phyloP scores from a whole-genome alignment of 2,329 filamentous ascomycete species.

The Colletotrichum echinochloae region DNA sequence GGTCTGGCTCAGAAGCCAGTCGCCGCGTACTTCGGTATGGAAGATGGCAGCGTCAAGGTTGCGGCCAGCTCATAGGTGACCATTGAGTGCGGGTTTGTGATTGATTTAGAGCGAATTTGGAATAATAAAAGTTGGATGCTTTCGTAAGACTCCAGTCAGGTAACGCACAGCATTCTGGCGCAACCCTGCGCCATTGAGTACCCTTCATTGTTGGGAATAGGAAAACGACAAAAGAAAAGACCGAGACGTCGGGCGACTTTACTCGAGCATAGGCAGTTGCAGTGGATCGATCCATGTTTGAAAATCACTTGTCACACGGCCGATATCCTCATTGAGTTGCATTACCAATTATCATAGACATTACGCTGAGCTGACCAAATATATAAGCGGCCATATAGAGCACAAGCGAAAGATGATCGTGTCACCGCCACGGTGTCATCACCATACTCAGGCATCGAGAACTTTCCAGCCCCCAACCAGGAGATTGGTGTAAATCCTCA shows the following conservation, averaged over 20 bases:
- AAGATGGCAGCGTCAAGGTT: constrained; percentile 76
- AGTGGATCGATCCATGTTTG: neutral
- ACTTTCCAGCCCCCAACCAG: constrained; percentile 38
- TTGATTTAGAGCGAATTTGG: constrained; percentile 12
- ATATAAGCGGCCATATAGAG: neutral
- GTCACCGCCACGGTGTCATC: neutral
- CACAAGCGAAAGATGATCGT: neutral
- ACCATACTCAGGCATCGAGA: constrained; percentile 13
- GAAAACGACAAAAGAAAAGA: neutral
- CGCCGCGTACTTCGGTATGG: constrained; percentile 94
- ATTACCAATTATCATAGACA: constrained; percentile 4
- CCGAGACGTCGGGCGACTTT: neutral
- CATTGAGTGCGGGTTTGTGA: neutral
- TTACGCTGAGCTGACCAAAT: neutral
- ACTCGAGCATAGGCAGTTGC: neutral
- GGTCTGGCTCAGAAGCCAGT: constrained; percentile 89
- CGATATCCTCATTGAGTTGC: neutral
- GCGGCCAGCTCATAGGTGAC: constrained; percentile 21
- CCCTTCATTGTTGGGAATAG: too few species aligned
- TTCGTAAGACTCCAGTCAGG: neutral
- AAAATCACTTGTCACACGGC: too few species aligned
- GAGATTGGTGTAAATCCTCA: constrained; percentile 28
- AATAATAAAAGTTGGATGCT: constrained; percentile 4
- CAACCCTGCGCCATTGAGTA: neutral
- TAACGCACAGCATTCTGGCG: neutral